Evolutionary conservation across 495 filamentous ascomycete species (phyloP).

Genomic region (Penicillium silybi): DNA sequence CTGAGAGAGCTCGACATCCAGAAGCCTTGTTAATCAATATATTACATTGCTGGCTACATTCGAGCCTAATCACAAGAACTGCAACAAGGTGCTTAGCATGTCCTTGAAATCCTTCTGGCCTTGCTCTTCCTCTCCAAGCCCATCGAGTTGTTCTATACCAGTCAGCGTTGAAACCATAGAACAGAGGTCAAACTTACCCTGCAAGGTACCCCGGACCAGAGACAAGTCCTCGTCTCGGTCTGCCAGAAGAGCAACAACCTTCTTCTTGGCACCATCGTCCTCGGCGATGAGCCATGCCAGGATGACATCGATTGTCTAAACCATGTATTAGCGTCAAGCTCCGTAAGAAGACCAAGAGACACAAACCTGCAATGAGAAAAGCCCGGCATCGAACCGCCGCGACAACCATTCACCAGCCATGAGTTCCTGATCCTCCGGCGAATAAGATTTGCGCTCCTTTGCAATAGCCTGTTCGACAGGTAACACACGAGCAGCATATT

Average conservation of each 20-base stretch:
- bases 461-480: constrained; percentile 66
- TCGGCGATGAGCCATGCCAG: constrained; percentile 92
- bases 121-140: constrained; percentile 51
- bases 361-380: constrained; percentile 72
- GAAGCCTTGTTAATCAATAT: not conserved
- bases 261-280: constrained; percentile 71
- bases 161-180: constrained; percentile 13
- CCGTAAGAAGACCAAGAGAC: not conserved
- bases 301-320: constrained; percentile 72
- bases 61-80: constrained; percentile 32
- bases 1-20: not conserved
- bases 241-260: constrained; percentile 58
- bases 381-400: constrained; percentile 75
- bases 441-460: constrained; percentile 45
- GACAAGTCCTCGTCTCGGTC: constrained; percentile 63
- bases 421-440: constrained; percentile 56
- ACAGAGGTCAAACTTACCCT: constrained; percentile 45
- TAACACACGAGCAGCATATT: constrained; percentile 62
- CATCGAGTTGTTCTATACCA: constrained; percentile 56
- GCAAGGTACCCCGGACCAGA: constrained; percentile 62
- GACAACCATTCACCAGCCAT: constrained; percentile 80
- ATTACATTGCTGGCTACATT: not conserved
- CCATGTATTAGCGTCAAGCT: not conserved
- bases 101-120: constrained; percentile 60
- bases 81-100: constrained; percentile 65